Conservation (phyloP, 352 stramenopile species). For the Phytophthora pini region DNA sequence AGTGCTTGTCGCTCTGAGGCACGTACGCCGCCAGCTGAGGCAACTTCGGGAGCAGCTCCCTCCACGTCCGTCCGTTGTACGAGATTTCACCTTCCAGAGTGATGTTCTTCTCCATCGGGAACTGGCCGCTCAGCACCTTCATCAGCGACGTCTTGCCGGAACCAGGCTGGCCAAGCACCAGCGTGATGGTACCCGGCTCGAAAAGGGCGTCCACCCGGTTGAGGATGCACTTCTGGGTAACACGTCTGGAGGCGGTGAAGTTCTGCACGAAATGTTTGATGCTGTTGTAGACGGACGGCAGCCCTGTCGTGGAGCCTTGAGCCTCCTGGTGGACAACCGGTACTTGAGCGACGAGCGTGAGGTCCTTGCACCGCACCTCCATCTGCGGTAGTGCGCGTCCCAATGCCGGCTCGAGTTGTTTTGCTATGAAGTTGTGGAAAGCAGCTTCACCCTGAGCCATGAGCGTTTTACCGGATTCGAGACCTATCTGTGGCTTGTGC, state of each 20-base stretch:
- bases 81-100: constrained; percentile 34
- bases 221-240: constrained; percentile 31
- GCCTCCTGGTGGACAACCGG: constrained; percentile 21
- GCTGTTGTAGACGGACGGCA: constrained; percentile 44
- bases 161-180: constrained; percentile 44
- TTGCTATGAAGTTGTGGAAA: constrained; percentile 35
- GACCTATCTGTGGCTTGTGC: too few relatives aligned
- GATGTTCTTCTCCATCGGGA: constrained; percentile 35
- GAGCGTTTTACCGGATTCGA: constrained; percentile 25
- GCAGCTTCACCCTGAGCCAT: constrained; percentile 34
- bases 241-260: constrained; percentile 4
- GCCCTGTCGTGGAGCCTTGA: constrained; percentile 1
- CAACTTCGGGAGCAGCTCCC: constrained; percentile 19
- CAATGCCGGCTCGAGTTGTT: constrained; percentile 30
- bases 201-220: constrained; percentile 42
- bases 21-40: constrained; percentile 35
- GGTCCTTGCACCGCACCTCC: constrained; percentile 46
- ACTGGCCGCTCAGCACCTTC: constrained; percentile 40
- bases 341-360: constrained; percentile 42
- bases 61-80: constrained; percentile 36
- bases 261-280: constrained; percentile 27
- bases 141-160: constrained; percentile 54
- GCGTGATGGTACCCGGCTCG: constrained; percentile 44
- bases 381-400: constrained; percentile 40
- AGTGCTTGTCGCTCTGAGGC: constrained; percentile 35